Evolutionary conservation across 192 early-diverging fungal genomes (phyloP), one percentile per base, ranked within the genome.

Genomic region (Podochytrium sp.): DNA sequence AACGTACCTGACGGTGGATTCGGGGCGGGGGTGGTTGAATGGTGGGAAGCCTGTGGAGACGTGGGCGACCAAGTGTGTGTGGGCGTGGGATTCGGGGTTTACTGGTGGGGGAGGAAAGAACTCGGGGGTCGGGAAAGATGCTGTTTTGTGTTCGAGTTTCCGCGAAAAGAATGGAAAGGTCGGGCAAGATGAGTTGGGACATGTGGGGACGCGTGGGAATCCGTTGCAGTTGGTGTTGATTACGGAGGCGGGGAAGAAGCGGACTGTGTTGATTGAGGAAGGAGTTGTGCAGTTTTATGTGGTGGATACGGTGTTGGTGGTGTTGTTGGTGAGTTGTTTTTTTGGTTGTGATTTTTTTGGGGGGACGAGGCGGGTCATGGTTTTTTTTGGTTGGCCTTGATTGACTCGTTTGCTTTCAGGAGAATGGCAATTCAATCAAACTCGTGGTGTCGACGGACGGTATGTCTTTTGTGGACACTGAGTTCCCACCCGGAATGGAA

Each of bases 51-150:
- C 80, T 40, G 78, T 98, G 39, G 91, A 93, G 25, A 92, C 92
- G 0, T 95, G 91, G 81, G 92, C 88, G 32, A 86, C 88, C 27
- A 94, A 95, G 75, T 97, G 96, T 80, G 83, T 90, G 42, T 98
- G 82, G 82, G 82, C 89, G 0, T 62, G 66, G 65, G 75, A 76
- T 59, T 20, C 23, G 34, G 29, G 27, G 5, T 76, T 76, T 61
- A 58, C 18, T 27, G 42, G 23, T 7, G 55, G 55, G 6, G 50
- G 23, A 7, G 16, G 29, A 23, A 53, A 53, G 20, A n/a, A n/a
- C n/a, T n/a, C n/a, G n/a, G n/a, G 27, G 16, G 37, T 94, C 33
- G 78, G 85, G 16, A 83, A 90, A 25, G 87, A 92, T 61, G 84
- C 90, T 0, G 81, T 99, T 0, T 91, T 88, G 71, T 99, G 97